Percentiles rank a stretch among this genome's conserved stretches.
Conservation (phyloP, 2,329 filamentous ascomycete species). For the Fusarium sp. region DNA sequence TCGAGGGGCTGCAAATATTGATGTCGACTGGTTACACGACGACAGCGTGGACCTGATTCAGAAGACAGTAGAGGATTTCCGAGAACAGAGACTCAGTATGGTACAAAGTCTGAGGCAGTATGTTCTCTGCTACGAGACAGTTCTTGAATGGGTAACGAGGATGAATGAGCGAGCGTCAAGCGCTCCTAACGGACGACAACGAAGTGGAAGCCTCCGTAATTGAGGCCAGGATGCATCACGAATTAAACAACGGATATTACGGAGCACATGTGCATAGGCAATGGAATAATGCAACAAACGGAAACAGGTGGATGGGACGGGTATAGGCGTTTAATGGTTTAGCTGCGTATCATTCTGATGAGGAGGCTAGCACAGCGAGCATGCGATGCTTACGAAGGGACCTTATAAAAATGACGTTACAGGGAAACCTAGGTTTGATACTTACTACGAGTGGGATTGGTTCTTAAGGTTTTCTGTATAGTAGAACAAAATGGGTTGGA, state of each 20-base stretch:
- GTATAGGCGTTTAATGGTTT: slow-evolving; percentile 41
- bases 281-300: slow-evolving; percentile 32
- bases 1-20: slow-evolving; percentile 47
- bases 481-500: slow-evolving; percentile 39
- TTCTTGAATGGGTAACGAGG: slow-evolving; percentile 84
- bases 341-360: slow-evolving; percentile 23
- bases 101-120: slow-evolving; percentile 94
- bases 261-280: slow-evolving; percentile 40
- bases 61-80: slow-evolving; percentile 90
- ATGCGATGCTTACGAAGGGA: slow-evolving; percentile 37
- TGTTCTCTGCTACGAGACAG: slow-evolving; percentile 95
- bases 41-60: slow-evolving; percentile 84
- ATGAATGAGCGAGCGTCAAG: slow-evolving; percentile 55
- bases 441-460: slow-evolving; percentile 24
- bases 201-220: slow-evolving; percentile 52
- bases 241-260: slow-evolving; percentile 26
- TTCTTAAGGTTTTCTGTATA: slow-evolving; percentile 40
- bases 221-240: slow-evolving; percentile 35
- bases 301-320: slow-evolving; percentile 14
- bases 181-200: slow-evolving; percentile 40
- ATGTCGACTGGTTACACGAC: slow-evolving; percentile 76
- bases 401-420: slow-evolving; percentile 30
- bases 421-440: slow-evolving; percentile 18
- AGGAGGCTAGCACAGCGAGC: slow-evolving; percentile 31
- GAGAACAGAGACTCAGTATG: slow-evolving; percentile 91